Conservation (phyloP, 371 early-diverging fungal species). For the Dinochytrium kinnereticum region DNA sequence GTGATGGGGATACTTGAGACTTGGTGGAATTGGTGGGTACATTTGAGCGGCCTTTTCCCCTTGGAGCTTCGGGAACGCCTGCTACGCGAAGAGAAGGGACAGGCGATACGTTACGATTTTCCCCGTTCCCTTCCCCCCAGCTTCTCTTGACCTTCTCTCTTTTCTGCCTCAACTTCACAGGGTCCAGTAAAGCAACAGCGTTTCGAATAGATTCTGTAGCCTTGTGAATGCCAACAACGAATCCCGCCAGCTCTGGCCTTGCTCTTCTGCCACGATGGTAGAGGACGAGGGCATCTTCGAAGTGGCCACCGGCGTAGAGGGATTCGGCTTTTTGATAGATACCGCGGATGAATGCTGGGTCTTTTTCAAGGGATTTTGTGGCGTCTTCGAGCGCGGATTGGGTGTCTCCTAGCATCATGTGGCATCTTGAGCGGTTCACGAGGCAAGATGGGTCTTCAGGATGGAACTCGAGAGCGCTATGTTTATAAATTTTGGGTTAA, state of each 20-base stretch:
- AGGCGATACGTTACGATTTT: not conserved
- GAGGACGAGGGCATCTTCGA: constrained; percentile 52
- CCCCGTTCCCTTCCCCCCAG: constrained; percentile 9
- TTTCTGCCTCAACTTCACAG: constrained; percentile 21
- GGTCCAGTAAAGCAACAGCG: constrained; percentile 41
- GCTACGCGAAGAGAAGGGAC: not conserved
- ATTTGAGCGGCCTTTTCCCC: not conserved
- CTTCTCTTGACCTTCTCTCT: not conserved
- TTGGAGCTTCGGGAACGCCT: not conserved
- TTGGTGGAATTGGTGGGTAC: no score
- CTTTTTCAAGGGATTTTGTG: constrained; percentile 34
- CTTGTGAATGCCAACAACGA: constrained; percentile 50
- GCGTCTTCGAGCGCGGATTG: constrained; percentile 42
- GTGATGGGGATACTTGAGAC: not conserved
- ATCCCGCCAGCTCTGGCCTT: constrained; percentile 52
- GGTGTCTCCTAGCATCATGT: constrained; percentile 40
- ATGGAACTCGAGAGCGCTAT: constrained; percentile 38
- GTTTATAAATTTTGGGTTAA: no score
- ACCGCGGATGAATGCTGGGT: constrained; percentile 44
- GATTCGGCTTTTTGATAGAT: constrained; percentile 54
- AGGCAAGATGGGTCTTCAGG: constrained; percentile 42
- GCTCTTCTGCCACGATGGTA: constrained; percentile 50
- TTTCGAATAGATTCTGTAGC: constrained; percentile 49
- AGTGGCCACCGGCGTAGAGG: constrained; percentile 51
- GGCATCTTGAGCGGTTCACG: constrained; percentile 48